These are phyloP conservation scores for Castanospermum australe DNA, from an alignment of 306 rosid genomes.

Conservation along the genomic window DNA sequence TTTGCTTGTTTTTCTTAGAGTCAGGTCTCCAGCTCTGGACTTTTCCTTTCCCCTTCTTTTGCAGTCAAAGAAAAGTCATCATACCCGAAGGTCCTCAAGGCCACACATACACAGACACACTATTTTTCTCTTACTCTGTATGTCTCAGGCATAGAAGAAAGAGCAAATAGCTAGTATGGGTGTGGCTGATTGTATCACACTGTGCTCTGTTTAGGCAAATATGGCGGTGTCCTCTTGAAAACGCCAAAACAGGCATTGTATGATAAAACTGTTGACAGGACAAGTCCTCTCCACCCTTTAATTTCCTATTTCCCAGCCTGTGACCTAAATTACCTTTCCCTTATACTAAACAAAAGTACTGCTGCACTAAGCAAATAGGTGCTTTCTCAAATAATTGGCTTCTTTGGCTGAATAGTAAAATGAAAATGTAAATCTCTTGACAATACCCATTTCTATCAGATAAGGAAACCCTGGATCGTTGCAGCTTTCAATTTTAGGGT, in stretches of 20 bases:
- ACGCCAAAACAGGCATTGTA: constrained; percentile 43
- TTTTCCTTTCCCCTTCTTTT: constrained; percentile 50
- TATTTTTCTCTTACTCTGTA: neutral
- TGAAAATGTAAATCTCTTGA: constrained; percentile 5
- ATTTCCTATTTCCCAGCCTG: constrained; percentile 32
- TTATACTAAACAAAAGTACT: no score
- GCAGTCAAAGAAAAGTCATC: constrained; percentile 77
- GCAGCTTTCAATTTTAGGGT: constrained; percentile 8
- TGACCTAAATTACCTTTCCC: constrained; percentile 35
- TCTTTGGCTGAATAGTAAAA: constrained; percentile 23
- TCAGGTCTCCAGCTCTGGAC: constrained; percentile 81
- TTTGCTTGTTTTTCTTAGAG: constrained; percentile 39
- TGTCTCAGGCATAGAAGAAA: constrained; percentile 1
- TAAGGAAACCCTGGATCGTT: neutral
- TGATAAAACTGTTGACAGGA: constrained; percentile 51
- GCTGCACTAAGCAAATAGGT: no score
- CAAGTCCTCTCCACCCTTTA: constrained; percentile 46
- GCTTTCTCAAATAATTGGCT: no score
- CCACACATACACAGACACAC: constrained; percentile 24
- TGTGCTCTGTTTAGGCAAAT: constrained; percentile 18
- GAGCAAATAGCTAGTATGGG: constrained; percentile 23
- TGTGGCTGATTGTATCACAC: constrained; percentile 27
- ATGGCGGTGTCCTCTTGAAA: constrained; percentile 25
- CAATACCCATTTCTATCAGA: constrained; percentile 1
- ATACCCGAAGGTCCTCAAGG: constrained; percentile 36